Evolutionary conservation across 768 basidiomycete genomes (phyloP), one percentile per base, ranked within the genome.

Genomic region (Amylocystis lapponica): DNA sequence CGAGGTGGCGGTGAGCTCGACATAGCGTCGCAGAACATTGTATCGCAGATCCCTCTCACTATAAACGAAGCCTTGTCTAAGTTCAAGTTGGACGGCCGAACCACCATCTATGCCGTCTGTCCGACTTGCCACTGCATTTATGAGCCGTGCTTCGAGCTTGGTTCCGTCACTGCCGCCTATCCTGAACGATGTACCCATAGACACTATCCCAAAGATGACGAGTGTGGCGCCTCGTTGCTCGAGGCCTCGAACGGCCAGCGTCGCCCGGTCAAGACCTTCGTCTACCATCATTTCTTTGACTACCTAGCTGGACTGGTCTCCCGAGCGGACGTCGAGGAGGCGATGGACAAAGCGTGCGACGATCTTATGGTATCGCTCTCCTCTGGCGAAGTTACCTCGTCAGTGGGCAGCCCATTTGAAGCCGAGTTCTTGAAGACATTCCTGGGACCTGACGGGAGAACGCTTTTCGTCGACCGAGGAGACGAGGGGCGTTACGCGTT

Each of bases 71-170:
- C 39, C 8, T 39, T 53, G 12, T 38, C 29, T 17, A 25, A 13
- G 13, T 52, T 55, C 39, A 42, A 49, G 22, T 39, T 56, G 6
- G 27, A 52, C 1, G 44, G 34, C 31, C 51, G 39, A 16, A 55
- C 47, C 5, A 56, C 41, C 2, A 36, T 32, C 12, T 56, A 43
- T 20, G 44, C 49, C 12, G 44, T 47, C 16, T 56, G 51, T 31
- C 47, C 51, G 19, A 16, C 4, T 1, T 57, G 51, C 34, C 42
- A 45, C 36, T 50, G 21, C 22, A 45, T 22, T 3, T 51, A 53
- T 30, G 43, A 43, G 14, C 48, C 50, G 1, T 5, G 3, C 6
- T 8, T 12, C 20, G 16, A 16, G 8, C 14, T 17, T 13, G 40
- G 34, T 12, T 48, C 46, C 16, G 13, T 13, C 27, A 22, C 32